Evolutionary conservation across 2,329 filamentous ascomycete genomes (phyloP).

Genomic region (Pyrenophora tritici-repentis): DNA sequence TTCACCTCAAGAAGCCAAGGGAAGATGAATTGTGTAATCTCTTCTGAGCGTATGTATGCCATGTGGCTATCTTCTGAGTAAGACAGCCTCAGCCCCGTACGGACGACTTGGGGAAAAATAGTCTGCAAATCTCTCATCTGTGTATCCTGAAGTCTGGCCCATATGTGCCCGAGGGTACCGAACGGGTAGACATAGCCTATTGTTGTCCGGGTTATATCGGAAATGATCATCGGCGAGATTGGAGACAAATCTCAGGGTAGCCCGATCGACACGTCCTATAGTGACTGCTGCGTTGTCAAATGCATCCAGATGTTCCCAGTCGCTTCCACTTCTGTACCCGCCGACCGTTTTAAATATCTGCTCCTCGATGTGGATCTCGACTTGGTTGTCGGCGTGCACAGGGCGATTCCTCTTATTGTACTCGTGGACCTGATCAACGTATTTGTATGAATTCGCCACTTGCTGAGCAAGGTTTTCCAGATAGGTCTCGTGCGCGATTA

Average conservation of each 20-base stretch:
- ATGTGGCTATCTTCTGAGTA: constrained; percentile 5
- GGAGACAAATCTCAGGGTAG: constrained; percentile 18
- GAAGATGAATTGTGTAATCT: constrained; percentile 18
- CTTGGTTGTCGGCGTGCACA: background rate
- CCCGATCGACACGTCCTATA: constrained; percentile 9
- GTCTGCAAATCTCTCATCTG: background rate
- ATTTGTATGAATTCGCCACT: background rate
- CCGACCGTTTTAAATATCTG: constrained; percentile 7
- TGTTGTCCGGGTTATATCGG: constrained; percentile 8
- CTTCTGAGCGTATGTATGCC: constrained; percentile 13
- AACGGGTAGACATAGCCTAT: constrained; percentile 16
- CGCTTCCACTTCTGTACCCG: background rate
- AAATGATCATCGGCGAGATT: constrained; percentile 18
- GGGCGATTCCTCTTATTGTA: background rate
- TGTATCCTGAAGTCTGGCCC: too few species aligned
- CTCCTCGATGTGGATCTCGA: constrained; percentile 8
- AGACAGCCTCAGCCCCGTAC: background rate
- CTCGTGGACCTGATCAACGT: constrained; percentile 10
- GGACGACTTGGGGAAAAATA: background rate
- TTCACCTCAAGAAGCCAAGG: constrained; percentile 20
- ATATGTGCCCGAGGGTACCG: constrained; percentile 3
- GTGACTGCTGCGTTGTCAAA: background rate
- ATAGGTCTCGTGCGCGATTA: constrained; percentile 16
- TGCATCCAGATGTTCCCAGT: background rate
- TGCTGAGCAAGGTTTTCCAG: constrained; percentile 7